These are phyloP conservation scores for Decorospora gaudefroyi DNA, from an alignment of 2,329 filamentous ascomycete genomes.

Conservation along the genomic window DNA sequence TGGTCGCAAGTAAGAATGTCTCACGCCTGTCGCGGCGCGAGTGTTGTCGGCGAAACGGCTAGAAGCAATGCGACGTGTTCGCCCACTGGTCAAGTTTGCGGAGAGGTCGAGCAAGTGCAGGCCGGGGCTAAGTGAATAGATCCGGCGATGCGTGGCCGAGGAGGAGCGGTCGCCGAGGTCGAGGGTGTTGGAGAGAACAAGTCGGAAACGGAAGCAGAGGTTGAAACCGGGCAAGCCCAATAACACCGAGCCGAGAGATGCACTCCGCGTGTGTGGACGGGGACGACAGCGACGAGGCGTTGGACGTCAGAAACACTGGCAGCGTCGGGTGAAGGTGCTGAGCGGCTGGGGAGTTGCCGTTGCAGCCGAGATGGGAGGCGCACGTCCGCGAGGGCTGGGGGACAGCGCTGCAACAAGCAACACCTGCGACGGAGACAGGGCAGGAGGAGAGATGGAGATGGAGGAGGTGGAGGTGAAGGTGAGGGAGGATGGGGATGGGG, in stretches of 20 bases:
- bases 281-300: constrained; percentile 13
- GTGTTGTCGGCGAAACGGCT: neutral
- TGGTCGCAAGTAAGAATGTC: constrained; percentile 19
- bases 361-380: constrained; percentile 15
- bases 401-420: constrained; percentile 25
- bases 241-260: constrained; percentile 17
- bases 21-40: constrained; percentile 13
- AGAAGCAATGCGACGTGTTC: constrained; percentile 24
- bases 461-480: constrained; percentile 11
- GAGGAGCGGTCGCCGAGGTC: constrained; percentile 22
- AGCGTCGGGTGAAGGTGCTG: constrained; percentile 14
- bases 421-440: constrained; percentile 22
- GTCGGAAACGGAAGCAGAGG: constrained; percentile 20
- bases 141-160: constrained; percentile 36
- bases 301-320: constrained; percentile 16
- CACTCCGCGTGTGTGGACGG: constrained; percentile 10
- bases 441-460: constrained; percentile 14
- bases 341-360: constrained; percentile 15
- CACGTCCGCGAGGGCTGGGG: constrained; percentile 15
- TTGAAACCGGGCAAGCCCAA: constrained; percentile 22
- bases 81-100: constrained; percentile 17
- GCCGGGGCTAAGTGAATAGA: constrained; percentile 49
- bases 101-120: constrained; percentile 27
- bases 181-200: constrained; percentile 8
- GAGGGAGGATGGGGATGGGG: constrained; percentile 12